Base-by-base conservation (phyloP, 306 rosid genomes). In the Quercus aquifolioides region DNA sequence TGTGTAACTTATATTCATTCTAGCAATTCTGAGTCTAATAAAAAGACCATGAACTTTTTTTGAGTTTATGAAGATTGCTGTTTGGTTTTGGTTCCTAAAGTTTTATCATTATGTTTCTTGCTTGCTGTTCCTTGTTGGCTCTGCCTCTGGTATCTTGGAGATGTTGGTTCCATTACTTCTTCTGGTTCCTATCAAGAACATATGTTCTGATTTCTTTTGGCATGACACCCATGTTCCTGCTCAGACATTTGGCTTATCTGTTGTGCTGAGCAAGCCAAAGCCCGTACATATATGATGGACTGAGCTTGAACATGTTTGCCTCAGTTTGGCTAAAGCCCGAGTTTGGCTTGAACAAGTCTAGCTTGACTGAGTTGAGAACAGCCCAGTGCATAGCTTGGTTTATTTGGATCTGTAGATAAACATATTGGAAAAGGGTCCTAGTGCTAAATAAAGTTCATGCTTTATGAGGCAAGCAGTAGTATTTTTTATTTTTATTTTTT, bases 171-270 rank as follows among this genome's bases (percentile, higher is more conserved):
- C 19, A 7, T 30, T 30, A 67, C 51, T 31, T 21, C 30, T 20
- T 65, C 71, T 31, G 43, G 71, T 65, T 31, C 71, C 71, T 12
- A 43, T 46, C 19, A n/a, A 51, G 65, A 58, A 33, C 64, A 71
- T 31, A 4, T 64, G 49, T 71, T 49, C 56, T 43, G 14, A 71
- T 71, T 69, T 63, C 57, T 69, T 80, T 74, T 74, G 52, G 71
- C 75, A 21, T 21, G 74, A 33, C 43, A 43, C 62, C 55, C 46
- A 65, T 68, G 78, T 43, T 76, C 55, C 59, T 68, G 71, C 63
- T 28, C 78, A 67, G 60, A 67, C 74, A 73, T 69, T 77, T 54
- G 63, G 69, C 81, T 81, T 49, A 77, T 73, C 65, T 52, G 17
- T 49, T 64, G 74, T 17, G 25, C 72, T 71, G 54, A 57, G 73